Evolutionary conservation across 176 grass and related monocot species (phyloP), one percentile per base, ranked within the genome.

Genomic region (Chloris gayana): DNA sequence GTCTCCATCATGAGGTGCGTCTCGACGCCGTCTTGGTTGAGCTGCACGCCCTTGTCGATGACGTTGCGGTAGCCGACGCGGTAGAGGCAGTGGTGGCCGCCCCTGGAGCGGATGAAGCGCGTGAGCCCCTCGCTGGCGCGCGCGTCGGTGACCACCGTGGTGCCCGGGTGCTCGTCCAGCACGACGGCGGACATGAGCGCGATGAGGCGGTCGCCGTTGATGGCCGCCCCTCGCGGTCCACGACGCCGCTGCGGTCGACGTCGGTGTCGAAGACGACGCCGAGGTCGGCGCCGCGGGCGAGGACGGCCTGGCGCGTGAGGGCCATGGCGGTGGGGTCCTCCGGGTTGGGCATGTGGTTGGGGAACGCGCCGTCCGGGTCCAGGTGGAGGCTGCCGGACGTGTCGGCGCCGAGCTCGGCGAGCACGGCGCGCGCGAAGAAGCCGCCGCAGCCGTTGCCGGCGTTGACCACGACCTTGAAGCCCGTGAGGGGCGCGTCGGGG

Each of bases 1-100:
- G 91, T 93, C 84, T 97, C 94, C 91, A 93, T 97, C 94, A 93
- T 97, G 6, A 97, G 81, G 70, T 97, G 91, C 34, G 88, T 89
- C 71, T 97, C 94, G 0, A 91, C 75, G 22, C 94, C 88, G 18
- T 93, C 88, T 2, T 14, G 42, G 70, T 97, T 97, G 25, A 97
- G 94, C 74, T 91, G 91, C 32, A 47, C 78, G 56, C 88, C 33
- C 84, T 91, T 34, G 94, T 88, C 54, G 29, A 93, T 93, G 15
- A 97, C 94, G 60, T 97, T 97, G 33, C 91, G 83, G 78, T 97
- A 97, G 6, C 94, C 94, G 4, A 97, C 91, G 60, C 91, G 86
- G 74, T 93, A 97, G 34, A 97, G 79, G 82, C 89, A 97, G 82
- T 97, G 94, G 53, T 63, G 84, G 3, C 91, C 94, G 0, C 91